Base-by-base conservation (phyloP, 2,329 filamentous ascomycete genomes). In the Apiospora phragmitis region DNA sequence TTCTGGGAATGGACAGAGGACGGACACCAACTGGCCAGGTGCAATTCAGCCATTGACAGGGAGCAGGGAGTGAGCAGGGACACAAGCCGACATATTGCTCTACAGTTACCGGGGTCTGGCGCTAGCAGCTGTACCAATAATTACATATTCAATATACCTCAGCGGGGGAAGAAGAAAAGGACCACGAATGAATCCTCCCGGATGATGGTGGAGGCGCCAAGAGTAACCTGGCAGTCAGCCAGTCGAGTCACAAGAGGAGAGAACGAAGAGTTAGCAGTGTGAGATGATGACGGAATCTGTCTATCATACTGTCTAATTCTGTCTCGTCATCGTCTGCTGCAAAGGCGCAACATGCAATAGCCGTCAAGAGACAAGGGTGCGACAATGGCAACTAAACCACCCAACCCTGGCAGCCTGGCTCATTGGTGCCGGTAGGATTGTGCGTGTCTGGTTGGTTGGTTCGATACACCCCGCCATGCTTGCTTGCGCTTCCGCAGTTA, bases 1-100 rank as follows among this genome's bases (percentile, higher is more conserved):
- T 62, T 62, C 55, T 62, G 55, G 55, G 55, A 62, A 62, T 62
- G 32, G 55, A n/a, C 32, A 62, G 32, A 59, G 32, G 35, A n/a
- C 18, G 32, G 35, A n/a, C 18, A 38, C 55, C 55, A 62, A 62
- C 55, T 16, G 51, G n/a, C 49, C 49, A 55, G 26, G 4, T 26
- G 21, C 55, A 62, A 62, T 62, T 32, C 55, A 62, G 32, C 32
- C 32, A 62, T 62, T 38, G 21, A 21, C 51, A 59, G 29, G 51
- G 51, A 29, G n/a, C n/a, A 35, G 51, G 7, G 2, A 35, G 51
- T 26, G 32, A 38, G 55, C 55, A 62, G 51, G 49, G 49, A 55
- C 49, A 35, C 29, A 59, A 14, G 32, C n/a, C n/a, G n/a, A n/a
- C n/a, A n/a, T n/a, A n/a, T 62, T 14, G 29, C 55, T 62, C 55